A percentile compares a stretch with the other conserved stretches of the same genome.
phyloP scores from a whole-genome alignment of 163 green algal species.

The Coccomyxa subellipsoidea region DNA sequence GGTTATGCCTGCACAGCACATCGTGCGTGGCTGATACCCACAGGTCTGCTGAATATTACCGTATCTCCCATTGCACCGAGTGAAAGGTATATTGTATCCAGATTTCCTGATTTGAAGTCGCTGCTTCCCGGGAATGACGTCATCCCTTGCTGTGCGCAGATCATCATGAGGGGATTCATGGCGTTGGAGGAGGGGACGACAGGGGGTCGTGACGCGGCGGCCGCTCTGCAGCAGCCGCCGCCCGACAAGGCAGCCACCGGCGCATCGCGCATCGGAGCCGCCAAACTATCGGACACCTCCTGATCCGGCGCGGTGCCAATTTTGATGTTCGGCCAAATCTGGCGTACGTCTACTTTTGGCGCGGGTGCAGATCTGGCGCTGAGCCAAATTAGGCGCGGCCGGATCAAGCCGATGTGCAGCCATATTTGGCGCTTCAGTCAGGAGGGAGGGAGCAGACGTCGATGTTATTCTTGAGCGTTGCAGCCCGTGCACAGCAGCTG shows the following conservation, averaged over 20 bases:
- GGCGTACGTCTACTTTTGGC: too few species aligned
- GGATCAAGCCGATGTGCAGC: too few species aligned
- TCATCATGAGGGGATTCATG: constrained; percentile 11
- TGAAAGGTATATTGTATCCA: not conserved
- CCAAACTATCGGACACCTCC: not conserved
- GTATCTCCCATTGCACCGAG: not conserved
- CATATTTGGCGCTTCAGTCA: too few species aligned
- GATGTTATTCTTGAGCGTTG: too few species aligned
- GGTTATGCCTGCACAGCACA: not conserved
- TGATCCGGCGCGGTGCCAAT: not conserved
- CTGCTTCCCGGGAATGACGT: not conserved
- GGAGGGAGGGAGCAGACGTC: too few species aligned
- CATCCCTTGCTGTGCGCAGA: constrained; percentile 4
- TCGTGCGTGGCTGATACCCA: too few species aligned
- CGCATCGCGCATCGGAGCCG: not conserved
- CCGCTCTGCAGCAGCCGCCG: not conserved
- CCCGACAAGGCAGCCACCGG: constrained; percentile 2
- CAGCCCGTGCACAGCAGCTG: too few species aligned
- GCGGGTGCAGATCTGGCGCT: too few species aligned
- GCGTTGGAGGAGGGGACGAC: not conserved
- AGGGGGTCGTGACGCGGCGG: not conserved
- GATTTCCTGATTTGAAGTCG: too few species aligned
- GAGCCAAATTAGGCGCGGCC: too few species aligned
- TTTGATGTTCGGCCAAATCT: not conserved
- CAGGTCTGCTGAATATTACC: too few species aligned